Percentiles rank a stretch among this genome's conserved stretches.
phyloP scores from a whole-genome alignment of 306 rosid species.

The Cucurbita argyrosperma region DNA sequence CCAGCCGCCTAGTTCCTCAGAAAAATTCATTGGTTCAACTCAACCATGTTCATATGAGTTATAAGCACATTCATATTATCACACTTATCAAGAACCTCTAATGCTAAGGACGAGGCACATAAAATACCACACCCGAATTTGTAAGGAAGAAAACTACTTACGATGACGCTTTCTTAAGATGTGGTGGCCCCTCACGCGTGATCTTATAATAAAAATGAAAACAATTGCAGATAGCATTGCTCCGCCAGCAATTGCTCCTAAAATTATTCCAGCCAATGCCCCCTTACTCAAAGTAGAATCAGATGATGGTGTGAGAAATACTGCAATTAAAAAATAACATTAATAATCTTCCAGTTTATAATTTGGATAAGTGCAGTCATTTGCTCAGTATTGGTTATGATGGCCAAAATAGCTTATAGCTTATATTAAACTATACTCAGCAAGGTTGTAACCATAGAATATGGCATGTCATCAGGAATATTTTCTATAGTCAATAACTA shows the following conservation, averaged over 20 bases:
- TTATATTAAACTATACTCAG: not conserved
- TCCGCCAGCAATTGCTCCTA: conserved; percentile 66
- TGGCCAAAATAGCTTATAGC: not conserved
- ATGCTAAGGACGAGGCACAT: not conserved
- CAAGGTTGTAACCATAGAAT: not conserved
- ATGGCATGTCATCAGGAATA: not conserved
- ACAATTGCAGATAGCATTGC: conserved; percentile 45
- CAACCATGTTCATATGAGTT: not conserved
- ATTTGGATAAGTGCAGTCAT: not conserved
- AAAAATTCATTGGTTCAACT: not conserved
- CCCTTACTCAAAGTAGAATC: conserved; percentile 42
- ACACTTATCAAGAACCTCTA: not conserved
- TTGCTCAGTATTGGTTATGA: not conserved
- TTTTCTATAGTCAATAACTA: not conserved
- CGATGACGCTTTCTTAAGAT: conserved; percentile 43
- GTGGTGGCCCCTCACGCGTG: conserved; percentile 14
- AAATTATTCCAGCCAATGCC: conserved; percentile 50
- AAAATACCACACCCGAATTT: not conserved
- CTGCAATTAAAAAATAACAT: conserved; percentile 25
- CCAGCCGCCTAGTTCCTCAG: too few relatives aligned
- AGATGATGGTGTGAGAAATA: conserved; percentile 2
- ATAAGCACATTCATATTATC: not conserved
- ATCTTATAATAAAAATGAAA: conserved; percentile 46
- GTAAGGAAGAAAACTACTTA: conserved; percentile 28
- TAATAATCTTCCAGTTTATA: not conserved